Evolutionary conservation across 2,329 filamentous ascomycete species (phyloP).

Genomic region (Pseudogymnoascus sp.): DNA sequence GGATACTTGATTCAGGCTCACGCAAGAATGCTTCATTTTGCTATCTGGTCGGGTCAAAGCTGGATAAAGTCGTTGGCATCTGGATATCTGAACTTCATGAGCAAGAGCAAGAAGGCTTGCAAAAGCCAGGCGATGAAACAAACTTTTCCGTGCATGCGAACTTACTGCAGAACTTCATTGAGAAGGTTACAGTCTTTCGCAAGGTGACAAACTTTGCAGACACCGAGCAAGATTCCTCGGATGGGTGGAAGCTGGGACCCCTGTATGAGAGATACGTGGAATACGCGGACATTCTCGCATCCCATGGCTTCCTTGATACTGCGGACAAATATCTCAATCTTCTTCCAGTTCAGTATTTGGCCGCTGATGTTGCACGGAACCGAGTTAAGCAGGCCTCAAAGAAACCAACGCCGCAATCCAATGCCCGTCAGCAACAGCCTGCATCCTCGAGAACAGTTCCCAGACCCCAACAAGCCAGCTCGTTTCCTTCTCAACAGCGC

Average conservation of each 20-base stretch:
- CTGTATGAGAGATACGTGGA: constrained; percentile 95
- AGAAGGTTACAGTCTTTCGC: constrained; percentile 96
- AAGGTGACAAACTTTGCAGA: constrained; percentile 90
- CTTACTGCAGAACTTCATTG: constrained; percentile 85
- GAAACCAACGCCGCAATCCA: constrained; percentile 40
- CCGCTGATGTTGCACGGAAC: constrained; percentile 78
- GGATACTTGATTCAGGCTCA: constrained; percentile 66
- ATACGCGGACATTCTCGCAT: constrained; percentile 90
- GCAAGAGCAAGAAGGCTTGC: constrained; percentile 65
- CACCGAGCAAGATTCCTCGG: constrained; percentile 58
- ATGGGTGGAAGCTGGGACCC: constrained; percentile 79
- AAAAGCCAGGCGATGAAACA: constrained; percentile 63
- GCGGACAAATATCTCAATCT: constrained; percentile 90
- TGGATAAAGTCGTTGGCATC: constrained; percentile 93
- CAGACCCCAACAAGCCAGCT: constrained; percentile 32
- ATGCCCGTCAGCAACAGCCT: constrained; percentile 29
- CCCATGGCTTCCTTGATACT: constrained; percentile 76
- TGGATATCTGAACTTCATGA: constrained; percentile 89
- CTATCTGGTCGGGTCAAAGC: constrained; percentile 88
- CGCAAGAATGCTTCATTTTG: constrained; percentile 94
- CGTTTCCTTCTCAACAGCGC: constrained; percentile 42
- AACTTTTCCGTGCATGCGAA: constrained; percentile 88
- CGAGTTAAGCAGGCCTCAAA: constrained; percentile 78
- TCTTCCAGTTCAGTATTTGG: constrained; percentile 73
- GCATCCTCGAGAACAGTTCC: constrained; percentile 34